Base-by-base conservation (phyloP, 306 rosid genomes). In the Canavalia ensiformis region DNA sequence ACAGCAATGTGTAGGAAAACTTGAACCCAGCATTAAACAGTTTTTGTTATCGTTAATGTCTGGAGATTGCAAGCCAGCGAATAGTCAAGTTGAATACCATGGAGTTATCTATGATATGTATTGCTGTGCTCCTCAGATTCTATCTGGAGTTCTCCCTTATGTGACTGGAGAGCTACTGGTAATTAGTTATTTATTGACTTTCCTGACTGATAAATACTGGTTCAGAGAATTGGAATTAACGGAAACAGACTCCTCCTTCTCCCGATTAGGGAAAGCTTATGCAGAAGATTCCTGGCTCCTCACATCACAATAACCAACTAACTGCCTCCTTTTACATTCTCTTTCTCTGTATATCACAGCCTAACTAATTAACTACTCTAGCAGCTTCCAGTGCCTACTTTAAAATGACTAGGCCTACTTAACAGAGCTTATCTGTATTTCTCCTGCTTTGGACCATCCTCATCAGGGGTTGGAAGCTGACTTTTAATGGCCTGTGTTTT, bases 141-240 rank as follows among this genome's bases (percentile, higher is more conserved):
- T 96, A 49, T 86, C 88, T 39, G 98, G 97, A 85, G 89, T 96
- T 69, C 94, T 88, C 46, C 97, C 99, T 71, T 91, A 93, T 76
- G 85, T 94, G 74, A 96, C 96, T 0, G 97, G 98, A 85, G 99
- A 96, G 88, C 89, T 96, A 80, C 89, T 96, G 99, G 99, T 96
- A 89, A 87, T 72, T 81, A 68, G 68, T 81, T 75, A 68, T 74
- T 83, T 69, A 18, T 77, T 74, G 66, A 29, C 75, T 73, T 70
- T 55, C 7, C 18, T 64, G 39, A 44, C 2, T 39, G 42, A 68
- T 56, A 55, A 69, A 71, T 33, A 46, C 10, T 37, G 47, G 29
- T 80, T 80, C 52, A 46, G 49, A 35, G 41, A 47, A 79, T 70
- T 9, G 63, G 72, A 33, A 68, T 33, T 56, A 56, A 68, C 70